These are phyloP conservation scores for Albatrellus sp. DNA, from an alignment of 1,284 basidiomycete species.

Conservation along the genomic window DNA sequence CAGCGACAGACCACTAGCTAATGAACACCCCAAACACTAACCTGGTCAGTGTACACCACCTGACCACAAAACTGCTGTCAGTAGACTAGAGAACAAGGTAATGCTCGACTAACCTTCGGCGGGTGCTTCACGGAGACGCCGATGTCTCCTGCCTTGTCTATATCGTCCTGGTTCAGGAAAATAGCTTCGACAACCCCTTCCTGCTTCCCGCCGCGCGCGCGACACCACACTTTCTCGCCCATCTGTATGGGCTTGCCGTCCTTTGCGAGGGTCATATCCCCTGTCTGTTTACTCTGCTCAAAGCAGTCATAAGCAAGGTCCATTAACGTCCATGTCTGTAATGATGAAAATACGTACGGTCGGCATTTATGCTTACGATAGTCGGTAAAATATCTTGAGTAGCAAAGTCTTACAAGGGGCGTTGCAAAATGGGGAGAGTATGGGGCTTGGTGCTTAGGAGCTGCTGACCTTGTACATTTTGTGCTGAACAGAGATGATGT, in stretches of 20 bases:
- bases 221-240: constrained; percentile 14
- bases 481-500: no score
- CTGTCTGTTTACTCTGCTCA: not conserved
- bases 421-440: no score
- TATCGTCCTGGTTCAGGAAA: constrained; percentile 9
- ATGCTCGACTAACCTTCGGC: constrained; percentile 12
- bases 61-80: not conserved
- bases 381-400: no score
- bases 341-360: no score
- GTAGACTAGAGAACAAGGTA: not conserved
- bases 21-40: not conserved
- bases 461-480: no score
- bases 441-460: no score
- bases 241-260: constrained; percentile 12
- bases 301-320: no score
- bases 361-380: no score
- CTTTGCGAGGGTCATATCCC: constrained; percentile 5
- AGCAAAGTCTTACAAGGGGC: no score
- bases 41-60: constrained; percentile 11
- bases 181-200: constrained; percentile 16
- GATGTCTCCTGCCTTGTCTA: constrained; percentile 10
- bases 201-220: constrained; percentile 14
- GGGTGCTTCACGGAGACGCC: constrained; percentile 14
- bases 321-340: no score
- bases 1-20: not conserved